Conservation (phyloP, 2,329 filamentous ascomycete species). For the Colletotrichum sojae region DNA sequence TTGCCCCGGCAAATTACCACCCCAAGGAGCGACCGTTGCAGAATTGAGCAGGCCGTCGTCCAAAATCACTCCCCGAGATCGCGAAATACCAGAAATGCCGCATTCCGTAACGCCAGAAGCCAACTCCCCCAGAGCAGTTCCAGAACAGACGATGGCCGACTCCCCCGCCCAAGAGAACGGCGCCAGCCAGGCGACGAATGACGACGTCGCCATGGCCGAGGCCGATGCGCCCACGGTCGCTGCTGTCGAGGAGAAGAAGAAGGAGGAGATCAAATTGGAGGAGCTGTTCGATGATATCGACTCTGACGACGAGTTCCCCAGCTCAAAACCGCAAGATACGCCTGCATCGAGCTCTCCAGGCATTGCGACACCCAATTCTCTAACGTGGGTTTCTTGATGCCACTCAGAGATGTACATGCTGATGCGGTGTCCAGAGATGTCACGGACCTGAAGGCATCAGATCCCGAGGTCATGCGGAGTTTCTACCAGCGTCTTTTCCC, state of each 20-base stretch:
- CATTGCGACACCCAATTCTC: conserved; percentile 55
- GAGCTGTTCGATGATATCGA: conserved; percentile 72
- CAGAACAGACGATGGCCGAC: conserved; percentile 54
- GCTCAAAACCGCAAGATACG: conserved; percentile 58
- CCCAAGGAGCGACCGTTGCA: not conserved
- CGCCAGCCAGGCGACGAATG: conserved; percentile 49
- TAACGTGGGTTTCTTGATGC: conserved; percentile 53
- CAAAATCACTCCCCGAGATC: not conserved
- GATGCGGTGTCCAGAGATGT: conserved; percentile 47
- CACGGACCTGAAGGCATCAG: conserved; percentile 67
- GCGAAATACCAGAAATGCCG: conserved; percentile 54
- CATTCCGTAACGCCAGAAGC: conserved; percentile 57
- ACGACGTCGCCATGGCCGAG: conserved; percentile 60
- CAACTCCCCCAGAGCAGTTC: conserved; percentile 46
- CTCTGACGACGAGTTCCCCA: conserved; percentile 74
- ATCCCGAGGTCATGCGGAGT: conserved; percentile 88
- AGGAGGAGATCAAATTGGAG: conserved; percentile 68
- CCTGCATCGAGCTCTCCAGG: conserved; percentile 57
- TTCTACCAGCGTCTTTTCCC: conserved; percentile 98
- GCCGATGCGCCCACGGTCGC: conserved; percentile 45
- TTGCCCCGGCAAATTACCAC: conserved; percentile 18
- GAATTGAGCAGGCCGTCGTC: not conserved
- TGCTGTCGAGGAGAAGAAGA: conserved; percentile 53
- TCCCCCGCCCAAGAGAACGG: conserved; percentile 46
- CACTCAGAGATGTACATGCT: not conserved